A percentile compares a stretch with the other conserved stretches of the same genome.
Evolutionary conservation across 306 rosid species (phyloP).

Genomic region (Dalbergia oliveri): DNA sequence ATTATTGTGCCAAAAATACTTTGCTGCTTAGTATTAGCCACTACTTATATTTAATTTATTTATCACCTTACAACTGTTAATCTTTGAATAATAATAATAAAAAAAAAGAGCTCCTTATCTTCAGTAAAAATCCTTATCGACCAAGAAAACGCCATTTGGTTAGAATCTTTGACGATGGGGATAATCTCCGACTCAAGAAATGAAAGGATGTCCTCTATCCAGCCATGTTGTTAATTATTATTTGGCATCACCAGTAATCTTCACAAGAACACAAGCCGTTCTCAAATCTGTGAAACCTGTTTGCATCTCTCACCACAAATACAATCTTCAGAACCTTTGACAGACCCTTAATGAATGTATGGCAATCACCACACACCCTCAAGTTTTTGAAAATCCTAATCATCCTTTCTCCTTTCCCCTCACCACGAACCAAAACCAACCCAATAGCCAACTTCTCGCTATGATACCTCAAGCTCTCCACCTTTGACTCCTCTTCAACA

Average conservation of each 20-base stretch:
- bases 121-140: not conserved
- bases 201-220: not conserved
- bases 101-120: not conserved
- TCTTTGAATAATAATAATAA: too few species aligned
- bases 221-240: not conserved
- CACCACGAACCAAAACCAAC: slow-evolving; percentile 60
- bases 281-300: slow-evolving; percentile 71
- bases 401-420: slow-evolving; percentile 39
- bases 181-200: not conserved
- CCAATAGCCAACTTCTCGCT: slow-evolving; percentile 80
- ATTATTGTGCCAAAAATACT: too few species aligned
- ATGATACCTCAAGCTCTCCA: slow-evolving; percentile 71
- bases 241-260: slow-evolving; percentile 64
- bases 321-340: slow-evolving; percentile 59
- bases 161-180: not conserved
- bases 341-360: slow-evolving; percentile 63
- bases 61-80: too few species aligned
- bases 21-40: too few species aligned
- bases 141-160: not conserved
- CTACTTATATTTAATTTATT: too few species aligned
- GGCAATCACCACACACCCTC: slow-evolving; percentile 73
- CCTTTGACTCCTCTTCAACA: slow-evolving; percentile 73
- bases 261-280: slow-evolving; percentile 66
- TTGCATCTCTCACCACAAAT: slow-evolving; percentile 69
- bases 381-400: slow-evolving; percentile 69